A percentile compares a stretch with the other conserved stretches of the same genome.
phyloP scores from a whole-genome alignment of 192 early-diverging fungal species.

The Podila horticola region DNA sequence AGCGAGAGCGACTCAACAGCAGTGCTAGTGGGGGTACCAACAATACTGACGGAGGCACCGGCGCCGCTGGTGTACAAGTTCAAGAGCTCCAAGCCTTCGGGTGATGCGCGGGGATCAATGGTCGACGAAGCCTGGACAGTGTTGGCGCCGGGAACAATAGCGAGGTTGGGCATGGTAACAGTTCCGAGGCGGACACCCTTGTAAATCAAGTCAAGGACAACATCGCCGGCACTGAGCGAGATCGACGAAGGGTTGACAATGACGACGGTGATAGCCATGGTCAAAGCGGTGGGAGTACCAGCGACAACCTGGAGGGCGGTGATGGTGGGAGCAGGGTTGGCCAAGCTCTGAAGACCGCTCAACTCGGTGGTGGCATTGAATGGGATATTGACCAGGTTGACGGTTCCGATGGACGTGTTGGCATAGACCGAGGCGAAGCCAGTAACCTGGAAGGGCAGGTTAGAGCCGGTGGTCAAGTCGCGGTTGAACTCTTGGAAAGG shows the following conservation, averaged over 20 bases:
- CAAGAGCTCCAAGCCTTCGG: constrained; percentile 54
- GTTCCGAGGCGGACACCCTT: constrained; percentile 45
- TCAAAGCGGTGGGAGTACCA: constrained; percentile 47
- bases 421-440: constrained; percentile 54
- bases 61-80: constrained; percentile 53
- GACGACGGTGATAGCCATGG: constrained; percentile 48
- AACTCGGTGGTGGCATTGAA: constrained; percentile 55
- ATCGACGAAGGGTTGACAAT: constrained; percentile 60
- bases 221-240: constrained; percentile 55
- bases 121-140: constrained; percentile 46
- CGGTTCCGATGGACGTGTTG: constrained; percentile 53
- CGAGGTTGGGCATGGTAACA: constrained; percentile 53
- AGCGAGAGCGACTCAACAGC: constrained; percentile 47
- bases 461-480: constrained; percentile 45
- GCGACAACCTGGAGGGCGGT: constrained; percentile 58
- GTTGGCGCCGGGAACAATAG: constrained; percentile 49
- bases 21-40: constrained; percentile 51
- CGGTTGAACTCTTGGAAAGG: constrained; percentile 55
- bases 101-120: constrained; percentile 48
- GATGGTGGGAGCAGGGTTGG: constrained; percentile 44
- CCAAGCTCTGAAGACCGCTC: constrained; percentile 57
- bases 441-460: constrained; percentile 43
- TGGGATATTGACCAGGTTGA: constrained; percentile 52
- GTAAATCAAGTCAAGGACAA: constrained; percentile 52
- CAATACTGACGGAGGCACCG: constrained; percentile 41